These are phyloP conservation scores for Platismatia glauca DNA, from an alignment of 495 filamentous ascomycete species.

Conservation along the genomic window DNA sequence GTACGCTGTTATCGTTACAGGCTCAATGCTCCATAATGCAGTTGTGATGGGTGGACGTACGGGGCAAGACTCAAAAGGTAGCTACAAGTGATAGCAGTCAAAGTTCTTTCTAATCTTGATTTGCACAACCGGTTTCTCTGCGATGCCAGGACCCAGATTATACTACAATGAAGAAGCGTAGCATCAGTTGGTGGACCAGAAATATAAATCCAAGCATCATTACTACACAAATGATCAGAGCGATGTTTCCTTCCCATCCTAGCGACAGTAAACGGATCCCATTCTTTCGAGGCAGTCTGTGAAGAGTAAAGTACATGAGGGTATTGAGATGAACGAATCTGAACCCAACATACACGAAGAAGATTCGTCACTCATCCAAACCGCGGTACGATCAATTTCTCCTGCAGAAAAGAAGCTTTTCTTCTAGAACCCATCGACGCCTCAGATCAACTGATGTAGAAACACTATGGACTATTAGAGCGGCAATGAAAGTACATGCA, in stretches of 20 bases:
- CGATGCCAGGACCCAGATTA: background rate
- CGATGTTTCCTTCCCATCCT: background rate
- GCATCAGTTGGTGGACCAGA: background rate
- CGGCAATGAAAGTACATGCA: slow-evolving; percentile 10
- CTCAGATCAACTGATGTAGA: slow-evolving; percentile 14
- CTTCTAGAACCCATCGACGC: slow-evolving; percentile 4
- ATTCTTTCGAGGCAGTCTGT: background rate
- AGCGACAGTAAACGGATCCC: background rate
- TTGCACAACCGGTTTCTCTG: background rate
- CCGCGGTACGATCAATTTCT: slow-evolving; percentile 10
- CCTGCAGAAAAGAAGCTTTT: slow-evolving; percentile 14
- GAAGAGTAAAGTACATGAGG: slow-evolving; percentile 17
- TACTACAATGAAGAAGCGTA: background rate
- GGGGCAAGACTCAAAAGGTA: background rate
- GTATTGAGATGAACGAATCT: slow-evolving; percentile 18
- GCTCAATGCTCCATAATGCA: too few species aligned
- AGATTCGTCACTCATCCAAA: slow-evolving; percentile 18
- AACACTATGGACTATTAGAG: slow-evolving; percentile 5
- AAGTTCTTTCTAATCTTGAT: background rate
- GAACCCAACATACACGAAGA: slow-evolving; percentile 16
- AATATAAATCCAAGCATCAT: background rate
- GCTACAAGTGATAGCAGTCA: background rate
- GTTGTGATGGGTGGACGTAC: too few species aligned
- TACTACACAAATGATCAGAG: background rate
- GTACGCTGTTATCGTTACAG: too few species aligned